Conservation (phyloP, 1,139 yeast species). For the Ogataea hybrid region DNA sequence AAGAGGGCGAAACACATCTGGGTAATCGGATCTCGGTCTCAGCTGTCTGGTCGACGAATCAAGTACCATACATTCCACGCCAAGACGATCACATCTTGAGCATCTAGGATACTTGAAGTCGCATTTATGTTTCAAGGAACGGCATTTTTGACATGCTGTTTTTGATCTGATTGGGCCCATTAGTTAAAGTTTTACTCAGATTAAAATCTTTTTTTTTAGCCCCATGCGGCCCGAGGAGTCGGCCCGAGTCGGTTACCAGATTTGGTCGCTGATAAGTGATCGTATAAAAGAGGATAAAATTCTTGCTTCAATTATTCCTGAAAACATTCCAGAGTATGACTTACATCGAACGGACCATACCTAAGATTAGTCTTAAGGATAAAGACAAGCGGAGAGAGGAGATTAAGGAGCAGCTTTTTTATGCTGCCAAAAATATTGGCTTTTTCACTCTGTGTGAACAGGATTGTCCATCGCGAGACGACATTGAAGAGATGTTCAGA, state of each 20-base stretch:
- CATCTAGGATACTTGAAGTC: slow-evolving; percentile 25
- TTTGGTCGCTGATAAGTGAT: background rate
- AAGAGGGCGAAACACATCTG: too few species aligned
- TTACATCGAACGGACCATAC: slow-evolving; percentile 19
- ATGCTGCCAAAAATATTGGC: slow-evolving; percentile 31
- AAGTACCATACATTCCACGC: slow-evolving; percentile 18
- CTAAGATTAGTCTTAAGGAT: slow-evolving; percentile 29
- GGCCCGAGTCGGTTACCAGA: slow-evolving; percentile 9
- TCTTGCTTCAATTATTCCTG: too few species aligned
- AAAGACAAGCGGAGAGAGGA: slow-evolving; percentile 28
- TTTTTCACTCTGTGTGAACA: slow-evolving; percentile 33
- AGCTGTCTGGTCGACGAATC: slow-evolving; percentile 18
- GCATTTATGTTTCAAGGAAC: slow-evolving; percentile 25
- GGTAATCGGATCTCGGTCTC: slow-evolving; percentile 8
- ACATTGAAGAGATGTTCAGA: slow-evolving; percentile 29
- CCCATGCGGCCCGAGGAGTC: background rate
- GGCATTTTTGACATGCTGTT: slow-evolving; percentile 26
- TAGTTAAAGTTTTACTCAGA: background rate
- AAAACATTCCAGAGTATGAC: background rate
- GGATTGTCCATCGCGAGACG: slow-evolving; percentile 28
- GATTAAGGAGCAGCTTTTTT: slow-evolving; percentile 25
- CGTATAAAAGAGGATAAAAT: too few species aligned
- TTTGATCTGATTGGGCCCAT: background rate
- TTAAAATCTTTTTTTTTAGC: background rate
- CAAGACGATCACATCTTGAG: slow-evolving; percentile 20